These are phyloP conservation scores for Colletotrichum graminicola DNA, from an alignment of 2,329 filamentous ascomycete genomes.

Conservation along the genomic window DNA sequence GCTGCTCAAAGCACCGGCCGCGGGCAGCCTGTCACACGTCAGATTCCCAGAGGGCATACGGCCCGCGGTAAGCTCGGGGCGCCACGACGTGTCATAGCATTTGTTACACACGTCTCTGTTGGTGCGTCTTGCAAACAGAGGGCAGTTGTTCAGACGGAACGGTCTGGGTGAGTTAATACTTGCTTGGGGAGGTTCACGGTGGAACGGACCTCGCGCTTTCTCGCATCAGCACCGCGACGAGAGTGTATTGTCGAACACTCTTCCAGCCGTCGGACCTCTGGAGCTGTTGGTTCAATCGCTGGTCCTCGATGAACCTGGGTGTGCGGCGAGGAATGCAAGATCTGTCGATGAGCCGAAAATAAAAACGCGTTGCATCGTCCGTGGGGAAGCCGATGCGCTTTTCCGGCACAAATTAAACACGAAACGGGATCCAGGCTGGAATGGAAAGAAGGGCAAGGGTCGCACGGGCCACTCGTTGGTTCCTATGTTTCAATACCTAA, in stretches of 20 bases:
- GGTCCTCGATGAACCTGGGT: no score
- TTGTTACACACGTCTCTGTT: not conserved
- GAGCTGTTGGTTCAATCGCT: not conserved
- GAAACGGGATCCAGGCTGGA: not conserved
- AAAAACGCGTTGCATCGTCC: not conserved
- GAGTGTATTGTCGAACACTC: no score
- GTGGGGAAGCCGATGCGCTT: not conserved
- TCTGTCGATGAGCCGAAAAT: not conserved
- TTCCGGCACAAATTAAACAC: not conserved
- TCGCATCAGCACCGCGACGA: not conserved
- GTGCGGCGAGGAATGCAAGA: not conserved
- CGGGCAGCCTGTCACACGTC: not conserved
- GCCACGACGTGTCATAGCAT: not conserved
- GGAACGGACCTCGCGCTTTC: not conserved
- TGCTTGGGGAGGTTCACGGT: not conserved
- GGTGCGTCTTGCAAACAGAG: not conserved
- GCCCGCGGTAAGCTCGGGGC: not conserved
- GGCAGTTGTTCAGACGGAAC: not conserved
- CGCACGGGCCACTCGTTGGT: conserved; percentile 32
- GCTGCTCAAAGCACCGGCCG: not conserved
- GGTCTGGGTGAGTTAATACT: not conserved
- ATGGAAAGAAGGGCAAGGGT: conserved; percentile 4
- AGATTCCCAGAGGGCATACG: not conserved
- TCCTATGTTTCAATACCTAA: conserved; percentile 25
- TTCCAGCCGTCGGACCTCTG: not conserved